Evolutionary conservation across 257 asterid species (phyloP).

Genomic region (Solanum chilense): DNA sequence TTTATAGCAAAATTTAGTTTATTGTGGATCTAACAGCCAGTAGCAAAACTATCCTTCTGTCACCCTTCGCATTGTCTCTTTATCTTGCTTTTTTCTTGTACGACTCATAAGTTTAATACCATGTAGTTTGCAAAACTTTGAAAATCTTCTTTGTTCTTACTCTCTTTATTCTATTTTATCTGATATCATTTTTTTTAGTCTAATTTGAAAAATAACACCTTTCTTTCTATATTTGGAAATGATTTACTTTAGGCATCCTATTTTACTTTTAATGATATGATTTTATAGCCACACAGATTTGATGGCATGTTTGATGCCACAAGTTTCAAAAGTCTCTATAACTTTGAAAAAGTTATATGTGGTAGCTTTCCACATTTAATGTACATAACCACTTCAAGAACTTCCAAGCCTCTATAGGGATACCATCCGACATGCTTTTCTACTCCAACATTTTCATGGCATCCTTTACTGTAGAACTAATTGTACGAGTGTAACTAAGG

Average conservation of each 20-base stretch:
- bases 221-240: background rate
- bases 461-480: background rate
- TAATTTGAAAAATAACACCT: background rate
- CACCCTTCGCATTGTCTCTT: background rate
- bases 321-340: background rate
- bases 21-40: background rate
- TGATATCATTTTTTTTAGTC: background rate
- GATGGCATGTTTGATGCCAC: background rate
- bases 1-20: background rate
- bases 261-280: background rate
- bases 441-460: background rate
- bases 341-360: background rate
- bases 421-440: background rate
- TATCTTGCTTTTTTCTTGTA: background rate
- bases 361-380: background rate
- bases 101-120: background rate
- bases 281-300: background rate
- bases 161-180: background rate
- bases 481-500: background rate
- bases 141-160: background rate
- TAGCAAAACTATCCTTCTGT: background rate
- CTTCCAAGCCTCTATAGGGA: background rate
- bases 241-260: background rate
- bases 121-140: background rate
- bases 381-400: background rate